A percentile compares a stretch with the other conserved stretches of the same genome.
phyloP scores from a whole-genome alignment of 805 yeast genomes.

The Kluyveromyces dobzhanskii region DNA sequence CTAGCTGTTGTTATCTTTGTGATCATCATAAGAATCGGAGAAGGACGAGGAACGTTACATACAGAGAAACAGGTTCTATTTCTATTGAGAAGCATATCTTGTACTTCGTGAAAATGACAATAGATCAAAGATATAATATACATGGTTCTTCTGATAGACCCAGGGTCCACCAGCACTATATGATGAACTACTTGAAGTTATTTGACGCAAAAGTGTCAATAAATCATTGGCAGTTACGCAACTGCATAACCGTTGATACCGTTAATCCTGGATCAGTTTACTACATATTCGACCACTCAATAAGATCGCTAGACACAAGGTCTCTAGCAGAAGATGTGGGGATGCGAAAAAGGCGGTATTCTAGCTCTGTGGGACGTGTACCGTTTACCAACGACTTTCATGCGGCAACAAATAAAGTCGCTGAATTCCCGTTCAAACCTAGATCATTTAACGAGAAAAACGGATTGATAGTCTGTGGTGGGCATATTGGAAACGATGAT shows the following conservation, averaged over 20 bases:
- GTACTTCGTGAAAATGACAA: constrained; percentile 1
- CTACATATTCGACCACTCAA: constrained; percentile 50
- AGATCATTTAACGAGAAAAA: constrained; percentile 56
- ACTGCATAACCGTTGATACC: constrained; percentile 50
- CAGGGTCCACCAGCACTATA: constrained; percentile 11
- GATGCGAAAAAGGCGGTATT: constrained; percentile 5
- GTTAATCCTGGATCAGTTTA: constrained; percentile 36
- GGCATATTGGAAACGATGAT: constrained; percentile 36
- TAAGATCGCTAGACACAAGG: constrained; percentile 37
- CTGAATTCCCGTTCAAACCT: constrained; percentile 56
- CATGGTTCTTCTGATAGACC: not conserved
- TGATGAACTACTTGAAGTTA: constrained; percentile 26
- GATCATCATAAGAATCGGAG: too few relatives aligned
- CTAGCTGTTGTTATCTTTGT: too few relatives aligned
- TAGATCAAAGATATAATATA: constrained; percentile 1
- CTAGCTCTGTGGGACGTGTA: not conserved
- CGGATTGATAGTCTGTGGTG: constrained; percentile 47
- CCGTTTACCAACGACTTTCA: not conserved
- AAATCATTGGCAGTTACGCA: constrained; percentile 75
- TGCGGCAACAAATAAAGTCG: constrained; percentile 29
- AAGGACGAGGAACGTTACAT: too few relatives aligned
- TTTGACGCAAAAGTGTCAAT: constrained; percentile 27
- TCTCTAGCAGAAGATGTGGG: not conserved
- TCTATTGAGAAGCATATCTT: too few relatives aligned
- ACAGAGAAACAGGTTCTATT: too few relatives aligned